Evolutionary conservation across 352 stramenopile genomes (phyloP).

Genomic region (Phytopythium sindhum): DNA sequence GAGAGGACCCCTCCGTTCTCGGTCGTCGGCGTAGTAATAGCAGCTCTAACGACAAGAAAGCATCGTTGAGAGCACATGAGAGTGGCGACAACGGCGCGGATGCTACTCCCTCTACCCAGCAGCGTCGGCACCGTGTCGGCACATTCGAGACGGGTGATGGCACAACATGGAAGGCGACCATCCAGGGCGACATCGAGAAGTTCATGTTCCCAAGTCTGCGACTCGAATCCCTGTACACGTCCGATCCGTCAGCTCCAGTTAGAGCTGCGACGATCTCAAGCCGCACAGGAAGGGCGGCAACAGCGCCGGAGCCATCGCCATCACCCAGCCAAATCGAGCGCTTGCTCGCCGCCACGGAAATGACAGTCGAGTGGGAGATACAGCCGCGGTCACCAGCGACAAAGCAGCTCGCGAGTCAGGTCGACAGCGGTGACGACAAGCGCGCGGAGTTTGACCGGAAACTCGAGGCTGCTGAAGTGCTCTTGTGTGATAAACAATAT

Average conservation of each 20-base stretch:
- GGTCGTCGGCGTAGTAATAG: background rate
- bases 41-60: background rate
- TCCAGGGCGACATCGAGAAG: conserved; percentile 58
- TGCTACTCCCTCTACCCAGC: background rate
- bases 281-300: background rate
- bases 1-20: background rate
- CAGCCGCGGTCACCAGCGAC: conserved; percentile 26
- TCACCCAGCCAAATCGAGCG: conserved; percentile 32
- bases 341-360: conserved; percentile 22
- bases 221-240: conserved; percentile 43
- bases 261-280: background rate
- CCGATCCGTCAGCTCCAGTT: background rate
- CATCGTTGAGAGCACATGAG: background rate
- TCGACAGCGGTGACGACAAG: conserved; percentile 25
- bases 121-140: conserved; percentile 24
- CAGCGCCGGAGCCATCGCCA: conserved; percentile 15
- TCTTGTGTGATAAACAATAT: conserved; percentile 43
- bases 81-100: background rate
- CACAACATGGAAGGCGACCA: conserved; percentile 49
- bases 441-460: conserved; percentile 49
- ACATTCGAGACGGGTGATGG: conserved; percentile 53
- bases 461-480: conserved; percentile 49
- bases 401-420: conserved; percentile 19
- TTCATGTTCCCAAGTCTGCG: conserved; percentile 76
- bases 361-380: conserved; percentile 52